Evolutionary conservation across 768 basidiomycete genomes (phyloP), one percentile per base, ranked within the genome.

Genomic region (Plicaturopsis crispa): DNA sequence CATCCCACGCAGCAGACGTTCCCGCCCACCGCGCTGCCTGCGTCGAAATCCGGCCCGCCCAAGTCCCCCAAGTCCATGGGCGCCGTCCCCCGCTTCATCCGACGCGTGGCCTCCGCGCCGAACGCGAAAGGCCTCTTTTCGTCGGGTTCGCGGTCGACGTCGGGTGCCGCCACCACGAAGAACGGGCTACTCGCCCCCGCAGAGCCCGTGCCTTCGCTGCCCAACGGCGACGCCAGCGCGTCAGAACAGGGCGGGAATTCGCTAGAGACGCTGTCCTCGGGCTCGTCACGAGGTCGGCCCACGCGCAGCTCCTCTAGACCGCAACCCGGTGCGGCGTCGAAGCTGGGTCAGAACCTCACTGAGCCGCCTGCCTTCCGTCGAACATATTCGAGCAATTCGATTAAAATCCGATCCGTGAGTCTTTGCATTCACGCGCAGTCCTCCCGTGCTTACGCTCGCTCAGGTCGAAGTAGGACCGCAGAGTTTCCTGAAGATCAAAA

Each of bases 351-450:
- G 39, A 67, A 72, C 26, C 47, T 54, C 40, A 26, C 48, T 16
- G 73, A 69, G 17, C 70, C 69, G 6, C 78, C 79, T 44, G 75
- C 87, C 20, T 98, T 98, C 60, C 75, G 89, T 41, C 67, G 96
- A 53, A 98, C 96, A 33, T 99, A 99, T 63, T 94, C 90, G 28
- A 92, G 88, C 54, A 94, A 96, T 60, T 94, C 91, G 14, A 98
- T 99, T 66, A 96, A 96, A 66, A 79, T 92, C 49, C 73, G 80
- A 53, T 76, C 84, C 64, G 91, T 90, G 60, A 57, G 78, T 63
- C 36, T 19, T 24, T 38, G 11, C 28, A 17, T 36, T 52, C 24
- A 40, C 17, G 38, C 33, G n/a, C n/a, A n/a, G n/a, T n/a, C 44
- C 43, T 14, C 43, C 35, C n/a, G 17, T 32, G 20, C 34, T 34